These are phyloP conservation scores for Phytophthora multivora DNA, from an alignment of 352 stramenopile genomes.

Conservation along the genomic window DNA sequence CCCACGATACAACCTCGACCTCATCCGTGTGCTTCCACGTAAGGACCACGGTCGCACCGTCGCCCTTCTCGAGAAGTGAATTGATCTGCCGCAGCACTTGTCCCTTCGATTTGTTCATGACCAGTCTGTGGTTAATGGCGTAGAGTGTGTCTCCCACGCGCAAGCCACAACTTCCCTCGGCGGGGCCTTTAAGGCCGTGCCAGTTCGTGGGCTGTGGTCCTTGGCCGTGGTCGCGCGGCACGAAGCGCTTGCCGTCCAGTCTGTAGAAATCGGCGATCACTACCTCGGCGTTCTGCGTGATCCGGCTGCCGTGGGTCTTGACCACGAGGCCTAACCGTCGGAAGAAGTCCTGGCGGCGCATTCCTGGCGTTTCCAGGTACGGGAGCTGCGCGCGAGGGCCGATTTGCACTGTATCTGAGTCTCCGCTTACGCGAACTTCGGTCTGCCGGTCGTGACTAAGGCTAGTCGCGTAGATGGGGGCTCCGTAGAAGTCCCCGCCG, in stretches of 20 bases:
- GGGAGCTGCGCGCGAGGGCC: constrained; percentile 69
- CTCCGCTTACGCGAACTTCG: constrained; percentile 71
- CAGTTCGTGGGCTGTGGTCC: constrained; percentile 66
- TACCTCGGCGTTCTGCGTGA: constrained; percentile 87
- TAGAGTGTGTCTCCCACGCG: constrained; percentile 83
- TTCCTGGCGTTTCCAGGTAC: constrained; percentile 61
- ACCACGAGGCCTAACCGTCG: constrained; percentile 79
- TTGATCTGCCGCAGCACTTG: constrained; percentile 86
- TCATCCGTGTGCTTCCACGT: constrained; percentile 88
- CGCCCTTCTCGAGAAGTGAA: constrained; percentile 75
- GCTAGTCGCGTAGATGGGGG: constrained; percentile 83
- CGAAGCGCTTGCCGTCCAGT: constrained; percentile 78
- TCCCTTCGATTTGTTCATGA: constrained; percentile 87
- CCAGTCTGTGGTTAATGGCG: constrained; percentile 85
- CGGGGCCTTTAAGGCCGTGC: constrained; percentile 72
- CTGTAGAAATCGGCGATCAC: constrained; percentile 83
- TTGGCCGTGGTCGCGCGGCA: constrained; percentile 73
- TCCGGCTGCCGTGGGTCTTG: constrained; percentile 81
- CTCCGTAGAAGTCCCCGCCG: constrained; percentile 81
- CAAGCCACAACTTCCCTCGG: constrained; percentile 74
- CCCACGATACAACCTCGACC: constrained; percentile 74
- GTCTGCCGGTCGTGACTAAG: constrained; percentile 88
- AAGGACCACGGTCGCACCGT: constrained; percentile 67
- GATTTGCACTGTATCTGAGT: constrained; percentile 70
- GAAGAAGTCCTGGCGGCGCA: constrained; percentile 78